phyloP scores from a whole-genome alignment of 192 early-diverging fungal species.

The Coemansia sp. region DNA sequence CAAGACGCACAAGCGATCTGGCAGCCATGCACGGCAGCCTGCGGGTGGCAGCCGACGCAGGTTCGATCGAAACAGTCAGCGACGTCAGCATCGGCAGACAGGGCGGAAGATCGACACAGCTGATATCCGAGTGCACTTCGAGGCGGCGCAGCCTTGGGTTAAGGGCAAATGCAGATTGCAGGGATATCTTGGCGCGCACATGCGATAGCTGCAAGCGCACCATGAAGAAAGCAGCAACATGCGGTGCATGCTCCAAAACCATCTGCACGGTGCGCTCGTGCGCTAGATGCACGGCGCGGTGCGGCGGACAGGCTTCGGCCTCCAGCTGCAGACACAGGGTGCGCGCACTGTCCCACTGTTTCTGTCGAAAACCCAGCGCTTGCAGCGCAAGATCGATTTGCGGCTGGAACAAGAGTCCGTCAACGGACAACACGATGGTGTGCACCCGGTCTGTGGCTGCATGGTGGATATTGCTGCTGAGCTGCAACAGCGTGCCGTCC shows the following conservation, averaged over 20 bases:
- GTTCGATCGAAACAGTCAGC: slow-evolving; percentile 17
- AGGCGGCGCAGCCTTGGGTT: slow-evolving; percentile 13
- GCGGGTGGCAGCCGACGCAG: slow-evolving; percentile 1
- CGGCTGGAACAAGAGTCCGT: slow-evolving; percentile 13
- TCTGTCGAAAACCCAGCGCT: slow-evolving; percentile 7
- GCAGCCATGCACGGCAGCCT: slow-evolving; percentile 18
- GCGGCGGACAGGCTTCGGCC: not conserved
- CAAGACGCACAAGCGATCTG: slow-evolving; percentile 15
- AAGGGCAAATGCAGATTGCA: slow-evolving; percentile 15
- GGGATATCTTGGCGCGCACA: slow-evolving; percentile 6
- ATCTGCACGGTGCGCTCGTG: slow-evolving; percentile 13
- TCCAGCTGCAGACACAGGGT: slow-evolving; percentile 28
- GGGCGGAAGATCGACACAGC: slow-evolving; percentile 15
- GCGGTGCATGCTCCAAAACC: slow-evolving; percentile 21
- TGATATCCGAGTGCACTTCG: slow-evolving; percentile 24
- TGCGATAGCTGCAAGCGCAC: slow-evolving; percentile 4
- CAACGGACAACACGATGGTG: slow-evolving; percentile 23
- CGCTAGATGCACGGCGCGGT: slow-evolving; percentile 4
- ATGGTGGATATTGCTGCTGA: slow-evolving; percentile 21
- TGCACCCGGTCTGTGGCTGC: slow-evolving; percentile 2
- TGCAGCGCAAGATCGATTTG: slow-evolving; percentile 11
- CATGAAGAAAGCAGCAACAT: slow-evolving; percentile 17
- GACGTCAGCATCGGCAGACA: slow-evolving; percentile 19
- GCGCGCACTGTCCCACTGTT: slow-evolving; percentile 18
- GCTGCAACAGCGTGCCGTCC: slow-evolving; percentile 13